These are phyloP conservation scores for Ambispora gerdemannii DNA, from an alignment of 192 early-diverging fungal genomes.

Conservation along the genomic window DNA sequence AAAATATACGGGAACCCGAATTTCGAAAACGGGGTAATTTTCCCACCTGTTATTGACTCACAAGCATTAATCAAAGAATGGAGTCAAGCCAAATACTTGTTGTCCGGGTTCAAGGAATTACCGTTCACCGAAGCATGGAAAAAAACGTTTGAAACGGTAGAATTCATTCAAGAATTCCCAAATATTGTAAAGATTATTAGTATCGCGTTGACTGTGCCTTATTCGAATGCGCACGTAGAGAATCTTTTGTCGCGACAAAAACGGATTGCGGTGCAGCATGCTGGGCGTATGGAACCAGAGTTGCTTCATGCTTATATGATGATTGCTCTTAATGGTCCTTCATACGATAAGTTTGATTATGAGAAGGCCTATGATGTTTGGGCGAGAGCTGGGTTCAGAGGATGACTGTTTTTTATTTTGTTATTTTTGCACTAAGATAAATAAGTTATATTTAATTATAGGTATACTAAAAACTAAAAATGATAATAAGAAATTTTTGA, in stretches of 20 bases:
- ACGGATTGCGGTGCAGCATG: not conserved
- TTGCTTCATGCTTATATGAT: not conserved
- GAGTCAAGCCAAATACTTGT: not conserved
- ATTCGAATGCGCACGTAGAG: not conserved
- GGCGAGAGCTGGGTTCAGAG: not conserved
- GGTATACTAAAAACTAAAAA: no score
- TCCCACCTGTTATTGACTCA: not conserved
- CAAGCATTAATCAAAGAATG: not conserved
- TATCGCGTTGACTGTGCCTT: not conserved
- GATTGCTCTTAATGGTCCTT: not conserved
- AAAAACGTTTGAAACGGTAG: not conserved
- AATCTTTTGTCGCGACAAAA: not conserved
- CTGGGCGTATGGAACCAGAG: not conserved
- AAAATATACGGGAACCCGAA: not conserved
- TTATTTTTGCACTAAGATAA: no score
- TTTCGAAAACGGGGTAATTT: not conserved
- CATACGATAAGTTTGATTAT: not conserved
- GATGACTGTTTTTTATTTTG: no score
- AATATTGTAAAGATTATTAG: not conserved
- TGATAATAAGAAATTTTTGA: no score
- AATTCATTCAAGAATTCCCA: not conserved
- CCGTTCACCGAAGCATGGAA: not conserved
- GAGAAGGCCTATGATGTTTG: not conserved
- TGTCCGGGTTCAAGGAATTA: not conserved
- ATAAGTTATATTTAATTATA: no score